A percentile compares a stretch with the other conserved stretches of the same genome.
Conservation (phyloP, 176 grass and related monocot species). For the Triticum dicoccoides region DNA sequence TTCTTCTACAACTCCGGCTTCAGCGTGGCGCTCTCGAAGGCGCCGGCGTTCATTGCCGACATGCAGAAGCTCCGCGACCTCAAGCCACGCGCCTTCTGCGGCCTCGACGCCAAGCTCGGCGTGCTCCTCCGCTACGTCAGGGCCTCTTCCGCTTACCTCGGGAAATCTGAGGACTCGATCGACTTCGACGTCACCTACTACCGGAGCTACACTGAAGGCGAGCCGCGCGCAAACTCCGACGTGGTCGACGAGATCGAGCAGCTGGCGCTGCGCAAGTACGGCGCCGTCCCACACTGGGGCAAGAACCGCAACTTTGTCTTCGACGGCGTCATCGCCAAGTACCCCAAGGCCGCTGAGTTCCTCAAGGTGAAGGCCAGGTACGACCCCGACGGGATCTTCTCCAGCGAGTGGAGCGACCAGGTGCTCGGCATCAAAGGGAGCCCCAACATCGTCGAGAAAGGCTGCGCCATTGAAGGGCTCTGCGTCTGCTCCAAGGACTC, state of each 20-base stretch:
- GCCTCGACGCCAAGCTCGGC: slow-evolving; percentile 35
- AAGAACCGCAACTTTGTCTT: slow-evolving; percentile 76
- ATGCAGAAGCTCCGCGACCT: slow-evolving; percentile 47
- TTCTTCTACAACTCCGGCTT: slow-evolving; percentile 45
- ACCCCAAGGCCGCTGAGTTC: slow-evolving; percentile 29
- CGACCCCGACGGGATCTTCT: slow-evolving; percentile 64
- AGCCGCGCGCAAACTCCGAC: slow-evolving; percentile 16
- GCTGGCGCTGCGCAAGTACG: slow-evolving; percentile 51
- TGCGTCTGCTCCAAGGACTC: slow-evolving; percentile 52
- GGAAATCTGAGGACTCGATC: slow-evolving; percentile 40
- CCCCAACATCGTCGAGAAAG: not conserved
- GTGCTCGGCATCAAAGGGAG: slow-evolving; percentile 49
- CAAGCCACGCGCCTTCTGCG: slow-evolving; percentile 35
- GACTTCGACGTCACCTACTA: slow-evolving; percentile 59
- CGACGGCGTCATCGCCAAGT: slow-evolving; percentile 25
- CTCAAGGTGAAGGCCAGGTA: slow-evolving; percentile 34
- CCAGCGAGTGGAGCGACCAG: slow-evolving; percentile 68
- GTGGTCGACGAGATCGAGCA: slow-evolving; percentile 57
- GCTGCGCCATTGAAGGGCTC: slow-evolving; percentile 56
- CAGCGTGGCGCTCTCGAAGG: slow-evolving; percentile 34
- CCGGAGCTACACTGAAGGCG: slow-evolving; percentile 10
- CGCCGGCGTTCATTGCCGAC: slow-evolving; percentile 26
- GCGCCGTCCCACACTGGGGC: slow-evolving; percentile 59
- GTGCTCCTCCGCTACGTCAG: slow-evolving; percentile 51
- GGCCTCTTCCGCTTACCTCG: slow-evolving; percentile 49